These are phyloP conservation scores for Yamadazyma epiphylla DNA, from an alignment of 1,139 yeast species.

Conservation along the genomic window DNA sequence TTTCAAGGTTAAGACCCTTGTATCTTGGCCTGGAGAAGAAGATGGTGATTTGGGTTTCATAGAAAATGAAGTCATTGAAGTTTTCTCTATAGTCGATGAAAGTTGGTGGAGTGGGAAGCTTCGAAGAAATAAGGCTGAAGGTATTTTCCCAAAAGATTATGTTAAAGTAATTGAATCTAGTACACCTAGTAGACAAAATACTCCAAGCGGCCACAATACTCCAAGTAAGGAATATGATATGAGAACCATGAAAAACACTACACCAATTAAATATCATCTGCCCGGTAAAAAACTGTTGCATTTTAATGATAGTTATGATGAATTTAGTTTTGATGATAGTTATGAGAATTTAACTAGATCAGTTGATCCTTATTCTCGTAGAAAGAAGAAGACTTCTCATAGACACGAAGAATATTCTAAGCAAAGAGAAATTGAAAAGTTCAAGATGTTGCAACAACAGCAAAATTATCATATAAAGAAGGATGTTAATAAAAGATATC, in stretches of 20 bases:
- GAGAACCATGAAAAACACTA: conserved; percentile 10
- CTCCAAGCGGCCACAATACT: conserved; percentile 14
- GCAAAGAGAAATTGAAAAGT: conserved; percentile 31
- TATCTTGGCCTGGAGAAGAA: conserved; percentile 90
- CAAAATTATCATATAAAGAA: conserved; percentile 27
- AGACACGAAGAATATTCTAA: conserved; percentile 9
- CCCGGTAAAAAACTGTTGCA: conserved; percentile 14
- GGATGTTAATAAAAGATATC: conserved; percentile 15
- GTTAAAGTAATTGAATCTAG: conserved; percentile 55
- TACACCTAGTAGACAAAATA: conserved; percentile 10
- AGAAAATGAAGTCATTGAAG: conserved; percentile 90
- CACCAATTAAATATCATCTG: conserved; percentile 14
- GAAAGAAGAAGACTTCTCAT: conserved; percentile 5
- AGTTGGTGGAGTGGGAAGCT: conserved; percentile 90
- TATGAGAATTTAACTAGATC: conserved; percentile 20
- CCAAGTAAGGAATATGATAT: conserved; percentile 17
- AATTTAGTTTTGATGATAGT: conserved; percentile 23
- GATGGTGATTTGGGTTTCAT: conserved; percentile 88
- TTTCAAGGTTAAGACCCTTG: conserved; percentile 71
- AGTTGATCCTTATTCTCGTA: conserved; percentile 8
- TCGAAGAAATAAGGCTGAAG: conserved; percentile 75
- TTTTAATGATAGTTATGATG: conserved; percentile 17
- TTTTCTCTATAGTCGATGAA: conserved; percentile 75
- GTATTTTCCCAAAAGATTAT: conserved; percentile 83
- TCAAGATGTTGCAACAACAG: conserved; percentile 29